Evolutionary conservation across 805 yeast genomes (phyloP), one percentile per base, ranked within the genome.

Genomic region (Phaffomyces opuntiae): DNA sequence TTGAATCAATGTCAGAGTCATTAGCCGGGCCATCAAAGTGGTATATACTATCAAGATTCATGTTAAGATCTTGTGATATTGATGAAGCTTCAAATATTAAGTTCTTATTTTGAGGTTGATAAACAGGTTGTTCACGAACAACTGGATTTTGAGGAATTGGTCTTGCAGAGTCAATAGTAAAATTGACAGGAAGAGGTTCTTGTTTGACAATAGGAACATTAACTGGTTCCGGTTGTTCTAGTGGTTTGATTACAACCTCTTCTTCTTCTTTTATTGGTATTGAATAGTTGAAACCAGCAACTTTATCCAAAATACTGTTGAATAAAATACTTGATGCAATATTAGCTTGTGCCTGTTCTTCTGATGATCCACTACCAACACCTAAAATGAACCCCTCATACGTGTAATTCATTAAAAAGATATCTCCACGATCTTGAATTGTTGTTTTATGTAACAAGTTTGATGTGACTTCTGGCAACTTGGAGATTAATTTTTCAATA

Each of bases 1-100:
- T 36, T n/a, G 37, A 47, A 25, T 49, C 55, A 36, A 53, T 32
- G 5, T 17, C 26, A 14, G 19, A 17, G 1, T 49, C 49, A 33
- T 39, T 43, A 3, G 7, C 19, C 9, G 44, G 46, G 5, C 27
- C 44, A 13, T 24, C 16, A 13, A 43, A 47, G 2, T 11, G n/a
- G 32, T 44, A 44, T 14, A 44, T 16, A 5, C 11, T 32, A n/a
- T 32, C 39, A 19, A 40, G 41, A 33, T 40, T 32, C 3, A 17
- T 25, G 32, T 33, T 37, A 14, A 40, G 41, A 40, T 32, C 44
- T 16, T 44, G 33, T 11, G 19, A 14, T 36, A 19, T 3, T 5
- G 42, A 8, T 16, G 38, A 9, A n/a, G 41, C 13, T 5, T 29
- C 31, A 11, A 29, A 13, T 29, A 11, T 29, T 11, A 29, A 29